Conservation (phyloP, 2,329 filamentous ascomycete species). For the Aureobasidium zeae region DNA sequence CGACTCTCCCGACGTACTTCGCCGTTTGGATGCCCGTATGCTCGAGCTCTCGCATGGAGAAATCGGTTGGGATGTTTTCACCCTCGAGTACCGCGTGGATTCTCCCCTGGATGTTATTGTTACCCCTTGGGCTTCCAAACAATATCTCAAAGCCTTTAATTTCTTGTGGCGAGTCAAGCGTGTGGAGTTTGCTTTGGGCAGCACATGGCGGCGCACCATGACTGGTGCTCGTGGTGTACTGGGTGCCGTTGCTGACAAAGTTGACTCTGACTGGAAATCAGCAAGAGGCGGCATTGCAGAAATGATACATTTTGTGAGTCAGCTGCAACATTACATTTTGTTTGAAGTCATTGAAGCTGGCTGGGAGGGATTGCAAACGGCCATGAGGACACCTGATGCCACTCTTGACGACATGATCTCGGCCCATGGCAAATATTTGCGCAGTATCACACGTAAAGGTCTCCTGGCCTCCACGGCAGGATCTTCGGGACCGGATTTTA, state of each 20-base stretch:
- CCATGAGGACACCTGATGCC: constrained; percentile 65
- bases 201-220: constrained; percentile 91
- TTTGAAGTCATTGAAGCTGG: constrained; percentile 97
- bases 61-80: constrained; percentile 99
- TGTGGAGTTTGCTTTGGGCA: constrained; percentile 85
- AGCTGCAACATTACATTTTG: constrained; percentile 96
- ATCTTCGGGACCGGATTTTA: constrained; percentile 48
- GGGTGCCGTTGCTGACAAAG: constrained; percentile 59
- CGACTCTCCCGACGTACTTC: constrained; percentile 82
- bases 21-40: constrained; percentile 93
- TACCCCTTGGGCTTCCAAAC: constrained; percentile 86
- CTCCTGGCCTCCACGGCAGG: constrained; percentile 49
- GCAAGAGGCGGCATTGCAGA: constrained; percentile 84
- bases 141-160: constrained; percentile 98
- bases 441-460: constrained; percentile 91
- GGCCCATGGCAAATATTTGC: constrained; percentile 83
- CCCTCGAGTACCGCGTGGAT: constrained; percentile 96
- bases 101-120: constrained; percentile 94
- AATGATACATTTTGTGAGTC: constrained; percentile 97
- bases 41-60: constrained; percentile 91
- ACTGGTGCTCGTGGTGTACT: constrained; percentile 89
- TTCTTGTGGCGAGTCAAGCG: constrained; percentile 97
- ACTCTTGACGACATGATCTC: constrained; percentile 92
- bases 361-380: constrained; percentile 81
- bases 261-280: constrained; percentile 59